Evolutionary conservation across 805 yeast genomes (phyloP).

Genomic region (Lipomyces spencermartinsiae): DNA sequence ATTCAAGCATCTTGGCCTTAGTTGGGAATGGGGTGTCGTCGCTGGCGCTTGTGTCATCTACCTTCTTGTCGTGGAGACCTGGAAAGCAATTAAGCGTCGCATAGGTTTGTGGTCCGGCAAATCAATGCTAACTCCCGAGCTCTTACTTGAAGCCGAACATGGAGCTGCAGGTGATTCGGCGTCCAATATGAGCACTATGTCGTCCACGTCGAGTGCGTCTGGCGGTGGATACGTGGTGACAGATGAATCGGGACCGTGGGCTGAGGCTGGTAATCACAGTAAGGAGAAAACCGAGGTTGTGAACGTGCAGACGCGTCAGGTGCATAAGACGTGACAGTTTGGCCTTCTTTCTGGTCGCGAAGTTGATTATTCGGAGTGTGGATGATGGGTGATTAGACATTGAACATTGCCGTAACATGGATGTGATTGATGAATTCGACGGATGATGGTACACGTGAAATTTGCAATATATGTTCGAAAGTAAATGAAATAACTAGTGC

Average conservation of each 20-base stretch:
- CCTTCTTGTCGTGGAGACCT: constrained; percentile 65
- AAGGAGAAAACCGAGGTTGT: not conserved
- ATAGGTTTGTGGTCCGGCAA: constrained; percentile 35
- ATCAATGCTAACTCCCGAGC: not conserved
- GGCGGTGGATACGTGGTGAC: not conserved
- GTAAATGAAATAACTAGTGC: not conserved
- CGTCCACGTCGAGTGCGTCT: not conserved
- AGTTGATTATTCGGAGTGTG: too few relatives aligned
- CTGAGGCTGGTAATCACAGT: not conserved
- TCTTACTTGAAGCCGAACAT: not conserved
- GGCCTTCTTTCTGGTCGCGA: not conserved
- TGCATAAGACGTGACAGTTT: not conserved
- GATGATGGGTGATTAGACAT: not conserved
- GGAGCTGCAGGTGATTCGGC: not conserved
- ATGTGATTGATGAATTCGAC: not conserved
- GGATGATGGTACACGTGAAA: not conserved
- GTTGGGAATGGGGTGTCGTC: constrained; percentile 83
- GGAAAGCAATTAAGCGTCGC: constrained; percentile 69
- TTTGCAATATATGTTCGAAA: not conserved
- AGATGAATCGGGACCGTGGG: not conserved
- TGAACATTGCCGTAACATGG: not conserved
- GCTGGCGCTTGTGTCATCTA: constrained; percentile 64
- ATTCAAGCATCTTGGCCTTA: constrained; percentile 72
- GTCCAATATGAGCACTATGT: not conserved
- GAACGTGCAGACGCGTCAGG: not conserved